phyloP scores from a whole-genome alignment of 352 stramenopile species.

The Globisporangium spiculum region DNA sequence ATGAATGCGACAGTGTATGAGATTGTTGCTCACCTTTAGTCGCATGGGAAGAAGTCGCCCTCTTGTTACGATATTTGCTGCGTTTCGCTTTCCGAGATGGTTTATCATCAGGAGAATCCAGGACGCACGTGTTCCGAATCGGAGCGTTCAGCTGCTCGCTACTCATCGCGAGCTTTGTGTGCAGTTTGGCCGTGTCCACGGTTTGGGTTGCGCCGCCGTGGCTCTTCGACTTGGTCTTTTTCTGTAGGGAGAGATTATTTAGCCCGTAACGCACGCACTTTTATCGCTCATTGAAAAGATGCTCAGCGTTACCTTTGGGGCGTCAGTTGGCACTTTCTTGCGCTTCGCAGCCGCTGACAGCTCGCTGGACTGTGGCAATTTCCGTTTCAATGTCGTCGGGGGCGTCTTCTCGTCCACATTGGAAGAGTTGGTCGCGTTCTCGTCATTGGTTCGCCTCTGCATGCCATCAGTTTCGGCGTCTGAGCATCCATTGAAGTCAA shows the following conservation, averaged over 20 bases:
- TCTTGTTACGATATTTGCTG: conserved; percentile 1
- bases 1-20: background rate
- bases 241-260: background rate
- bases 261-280: background rate
- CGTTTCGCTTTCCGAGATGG: background rate
- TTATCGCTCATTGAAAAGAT: background rate
- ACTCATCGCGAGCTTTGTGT: background rate
- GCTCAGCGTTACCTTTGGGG: background rate
- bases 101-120: background rate
- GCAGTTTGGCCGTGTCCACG: background rate
- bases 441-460: background rate
- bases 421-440: background rate
- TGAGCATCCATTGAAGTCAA: conserved; percentile 17
- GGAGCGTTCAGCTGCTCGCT: background rate
- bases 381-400: background rate
- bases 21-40: background rate
- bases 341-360: background rate
- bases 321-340: background rate
- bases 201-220: background rate
- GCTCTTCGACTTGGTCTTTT: background rate
- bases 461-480: background rate
- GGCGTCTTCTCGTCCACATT: conserved; percentile 9
- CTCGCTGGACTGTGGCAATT: background rate
- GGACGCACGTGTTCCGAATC: conserved; percentile 7
- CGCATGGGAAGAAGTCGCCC: background rate